These are phyloP conservation scores for Penicillium longicatenatum DNA, from an alignment of 495 filamentous ascomycete genomes.

Conservation along the genomic window DNA sequence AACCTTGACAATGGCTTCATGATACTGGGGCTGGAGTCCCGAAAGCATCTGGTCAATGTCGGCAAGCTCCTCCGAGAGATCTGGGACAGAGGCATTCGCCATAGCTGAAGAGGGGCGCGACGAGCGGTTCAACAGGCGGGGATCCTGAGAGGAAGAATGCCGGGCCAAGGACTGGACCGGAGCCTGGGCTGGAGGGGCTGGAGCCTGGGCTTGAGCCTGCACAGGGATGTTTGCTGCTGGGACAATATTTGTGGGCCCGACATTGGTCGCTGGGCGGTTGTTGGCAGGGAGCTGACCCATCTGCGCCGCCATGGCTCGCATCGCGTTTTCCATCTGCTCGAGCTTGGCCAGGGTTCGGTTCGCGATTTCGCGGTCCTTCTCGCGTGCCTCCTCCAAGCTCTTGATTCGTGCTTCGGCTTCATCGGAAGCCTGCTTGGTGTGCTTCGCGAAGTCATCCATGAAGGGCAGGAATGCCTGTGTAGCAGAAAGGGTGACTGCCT, in stretches of 20 bases:
- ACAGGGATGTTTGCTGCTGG: too few relatives aligned
- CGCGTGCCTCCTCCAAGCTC: conserved; percentile 67
- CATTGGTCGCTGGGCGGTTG: not conserved
- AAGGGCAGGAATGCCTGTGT: conserved; percentile 63
- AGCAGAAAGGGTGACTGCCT: conserved; percentile 57
- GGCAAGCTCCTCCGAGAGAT: not conserved
- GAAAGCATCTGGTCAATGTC: not conserved
- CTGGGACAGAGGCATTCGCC: not conserved
- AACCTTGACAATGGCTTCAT: not conserved
- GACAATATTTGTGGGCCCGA: too few relatives aligned
- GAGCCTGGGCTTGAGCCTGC: not conserved
- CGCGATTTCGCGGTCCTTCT: conserved; percentile 51
- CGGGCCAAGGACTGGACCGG: not conserved
- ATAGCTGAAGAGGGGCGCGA: not conserved
- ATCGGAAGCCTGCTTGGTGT: conserved; percentile 50
- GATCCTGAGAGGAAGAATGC: not conserved
- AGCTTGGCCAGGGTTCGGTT: conserved; percentile 67
- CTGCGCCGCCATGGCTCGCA: conserved; percentile 57
- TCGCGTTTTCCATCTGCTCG: conserved; percentile 74
- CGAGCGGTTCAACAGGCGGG: not conserved
- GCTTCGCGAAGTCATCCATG: conserved; percentile 62
- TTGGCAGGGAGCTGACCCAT: not conserved
- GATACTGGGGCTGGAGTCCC: not conserved
- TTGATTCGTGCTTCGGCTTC: conserved; percentile 55
- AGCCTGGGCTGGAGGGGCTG: not conserved